phyloP scores from a whole-genome alignment of 1,284 basidiomycete species.

The Leccinum proliferum region DNA sequence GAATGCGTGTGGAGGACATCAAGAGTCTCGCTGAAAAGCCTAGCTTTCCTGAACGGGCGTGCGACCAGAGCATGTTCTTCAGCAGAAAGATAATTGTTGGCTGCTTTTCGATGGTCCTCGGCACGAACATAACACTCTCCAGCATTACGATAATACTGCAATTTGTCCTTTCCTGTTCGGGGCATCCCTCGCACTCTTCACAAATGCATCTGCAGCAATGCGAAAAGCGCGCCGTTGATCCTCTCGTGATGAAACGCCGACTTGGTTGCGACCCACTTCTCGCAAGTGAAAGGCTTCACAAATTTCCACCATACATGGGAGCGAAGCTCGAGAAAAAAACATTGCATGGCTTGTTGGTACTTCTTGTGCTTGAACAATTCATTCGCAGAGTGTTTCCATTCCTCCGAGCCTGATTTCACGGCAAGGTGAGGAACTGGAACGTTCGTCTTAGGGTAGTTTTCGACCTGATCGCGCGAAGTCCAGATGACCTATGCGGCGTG shows the following conservation, averaged over 20 bases:
- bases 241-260: conserved; percentile 15
- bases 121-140: conserved; percentile 49
- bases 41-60: conserved; percentile 47
- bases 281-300: conserved; percentile 42
- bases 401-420: conserved; percentile 39
- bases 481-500: conserved; percentile 41
- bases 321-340: conserved; percentile 50
- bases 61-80: conserved; percentile 38
- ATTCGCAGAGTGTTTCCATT: conserved; percentile 52
- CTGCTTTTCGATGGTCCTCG: conserved; percentile 39
- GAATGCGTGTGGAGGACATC: conserved; percentile 36
- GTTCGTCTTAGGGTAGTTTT: conserved; percentile 38
- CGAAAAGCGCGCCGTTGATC: conserved; percentile 35
- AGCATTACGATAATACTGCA: conserved; percentile 43
- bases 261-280: conserved; percentile 33
- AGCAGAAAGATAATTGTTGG: conserved; percentile 39
- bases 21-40: conserved; percentile 50
- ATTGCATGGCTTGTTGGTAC: conserved; percentile 56
- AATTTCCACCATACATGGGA: conserved; percentile 40
- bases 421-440: conserved; percentile 48
- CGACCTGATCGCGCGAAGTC: conserved; percentile 37
- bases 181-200: conserved; percentile 33
- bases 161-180: conserved; percentile 20
- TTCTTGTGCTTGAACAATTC: conserved; percentile 49
- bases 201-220: conserved; percentile 46